Evolutionary conservation across 345 rosid species (phyloP), one percentile per base, ranked within the genome.

Genomic region (Populus tremula): DNA sequence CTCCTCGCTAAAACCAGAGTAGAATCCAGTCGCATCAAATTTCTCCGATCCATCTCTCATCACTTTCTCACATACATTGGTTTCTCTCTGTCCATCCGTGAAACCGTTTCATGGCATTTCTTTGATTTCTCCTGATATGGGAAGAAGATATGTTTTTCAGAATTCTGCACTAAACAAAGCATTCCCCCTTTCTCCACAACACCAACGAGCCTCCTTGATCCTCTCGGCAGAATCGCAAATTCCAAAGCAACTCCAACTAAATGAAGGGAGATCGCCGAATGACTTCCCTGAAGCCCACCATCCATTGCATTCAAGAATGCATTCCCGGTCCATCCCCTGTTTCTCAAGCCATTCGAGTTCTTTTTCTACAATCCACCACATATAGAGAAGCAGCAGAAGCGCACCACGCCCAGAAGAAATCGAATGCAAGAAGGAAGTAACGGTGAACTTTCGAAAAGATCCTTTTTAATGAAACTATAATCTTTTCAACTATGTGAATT

Each of bases 221-320:
- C 97, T 85, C 80, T 93, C 98, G 0, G 87, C 93, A 5, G 98
- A 91, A 84, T 80, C 92, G 90, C 99, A 95, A 20, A 95, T 82
- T 65, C 98, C 98, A 16, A 98, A 91, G 85, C 97, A 95, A 78
- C 83, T 89, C 98, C 98, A 95, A 62, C 93, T 97, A 47, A 91
- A 95, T 33, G 96, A 93, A 78, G 99, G n/a, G 59, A 53, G 59
- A 6, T 6, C 20, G 20, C 8, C 59, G 2, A 6, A 53, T 2
- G 10, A 8, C 23, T 53, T 53, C 23, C 10, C 3, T 53, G 8
- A 20, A 20, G 59, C 20, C 59, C 23, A 45, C 50, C 50, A 6
- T 53, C 59, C 59, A 53, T 53, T 53, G 59, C 59, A 20, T 53
- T 53, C n/a, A 20, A 53, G 6, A 6, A 6, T 2, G 13, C 4